These are phyloP conservation scores for Epichloe uncinata DNA, from an alignment of 2,329 filamentous ascomycete species.

Conservation along the genomic window DNA sequence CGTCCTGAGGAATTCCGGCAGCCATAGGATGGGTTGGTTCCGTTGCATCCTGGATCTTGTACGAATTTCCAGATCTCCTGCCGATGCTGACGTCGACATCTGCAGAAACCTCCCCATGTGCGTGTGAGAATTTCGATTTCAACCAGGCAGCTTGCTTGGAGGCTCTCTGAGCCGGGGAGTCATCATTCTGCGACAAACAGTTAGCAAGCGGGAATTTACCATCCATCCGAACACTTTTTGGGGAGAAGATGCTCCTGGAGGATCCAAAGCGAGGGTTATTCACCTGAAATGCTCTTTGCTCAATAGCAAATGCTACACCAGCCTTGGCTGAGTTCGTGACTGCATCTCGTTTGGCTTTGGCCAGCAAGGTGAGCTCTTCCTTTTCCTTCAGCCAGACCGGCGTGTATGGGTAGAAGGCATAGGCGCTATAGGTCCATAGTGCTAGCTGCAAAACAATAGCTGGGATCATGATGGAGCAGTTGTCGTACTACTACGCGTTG, in stretches of 20 bases:
- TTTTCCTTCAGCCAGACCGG: conserved; percentile 23
- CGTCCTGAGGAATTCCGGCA: conserved; percentile 48
- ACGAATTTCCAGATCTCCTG: conserved; percentile 31
- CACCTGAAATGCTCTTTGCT: conserved; percentile 19
- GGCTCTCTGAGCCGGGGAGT: conserved; percentile 2
- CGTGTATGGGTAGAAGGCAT: conserved; percentile 35
- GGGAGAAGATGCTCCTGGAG: background rate
- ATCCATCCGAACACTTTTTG: conserved; percentile 12
- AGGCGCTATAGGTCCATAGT: conserved; percentile 30
- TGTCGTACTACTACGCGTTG: conserved; percentile 1
- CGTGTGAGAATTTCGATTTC: conserved; percentile 7
- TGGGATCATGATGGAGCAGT: conserved; percentile 26
- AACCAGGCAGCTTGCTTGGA: conserved; percentile 9
- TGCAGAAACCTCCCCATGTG: background rate
- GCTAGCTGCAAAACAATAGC: conserved; percentile 29
- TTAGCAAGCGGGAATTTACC: conserved; percentile 4
- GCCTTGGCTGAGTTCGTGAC: conserved; percentile 6
- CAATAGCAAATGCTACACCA: conserved; percentile 27
- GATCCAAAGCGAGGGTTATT: background rate
- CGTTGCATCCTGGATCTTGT: conserved; percentile 31
- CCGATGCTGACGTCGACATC: background rate
- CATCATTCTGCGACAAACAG: background rate
- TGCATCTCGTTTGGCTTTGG: conserved; percentile 14
- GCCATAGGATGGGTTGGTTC: conserved; percentile 33
- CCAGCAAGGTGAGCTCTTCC: conserved; percentile 9